These are phyloP conservation scores for Acacia confusa DNA, from an alignment of 306 rosid genomes.

Conservation along the genomic window DNA sequence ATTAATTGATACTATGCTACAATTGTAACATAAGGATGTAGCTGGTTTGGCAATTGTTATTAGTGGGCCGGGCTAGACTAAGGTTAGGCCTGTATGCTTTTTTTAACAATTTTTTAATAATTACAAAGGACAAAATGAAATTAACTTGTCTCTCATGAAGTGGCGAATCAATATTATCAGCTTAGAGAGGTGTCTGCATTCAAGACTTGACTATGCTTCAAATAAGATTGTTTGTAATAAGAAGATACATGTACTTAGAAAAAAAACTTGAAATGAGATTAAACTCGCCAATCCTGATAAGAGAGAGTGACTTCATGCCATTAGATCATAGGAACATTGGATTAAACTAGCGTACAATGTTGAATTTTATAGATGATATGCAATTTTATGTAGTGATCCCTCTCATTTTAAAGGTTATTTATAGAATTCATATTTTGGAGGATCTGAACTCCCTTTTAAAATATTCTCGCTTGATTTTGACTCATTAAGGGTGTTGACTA, in stretches of 20 bases:
- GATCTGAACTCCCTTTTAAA: not conserved
- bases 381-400: not conserved
- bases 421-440: not conserved
- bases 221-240: too few relatives aligned
- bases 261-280: not conserved
- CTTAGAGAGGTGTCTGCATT: too few relatives aligned
- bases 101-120: too few relatives aligned
- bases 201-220: fast-evolving
- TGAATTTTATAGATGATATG: not conserved
- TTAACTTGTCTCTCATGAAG: too few relatives aligned
- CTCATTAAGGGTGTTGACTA: not conserved
- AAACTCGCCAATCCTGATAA: not conserved
- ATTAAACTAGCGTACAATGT: not conserved
- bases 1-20: too few relatives aligned
- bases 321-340: not conserved
- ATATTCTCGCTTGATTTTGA: not conserved
- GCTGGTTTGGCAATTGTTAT: not conserved
- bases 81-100: not conserved
- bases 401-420: not conserved
- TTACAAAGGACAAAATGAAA: not conserved
- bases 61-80: not conserved
- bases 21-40: not conserved
- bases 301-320: not conserved
- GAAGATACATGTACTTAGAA: too few relatives aligned
- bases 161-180: too few relatives aligned